A percentile compares a stretch with the other conserved stretches of the same genome.
Conservation (phyloP, 805 yeast species). For the Isabelozyma gotoi region DNA sequence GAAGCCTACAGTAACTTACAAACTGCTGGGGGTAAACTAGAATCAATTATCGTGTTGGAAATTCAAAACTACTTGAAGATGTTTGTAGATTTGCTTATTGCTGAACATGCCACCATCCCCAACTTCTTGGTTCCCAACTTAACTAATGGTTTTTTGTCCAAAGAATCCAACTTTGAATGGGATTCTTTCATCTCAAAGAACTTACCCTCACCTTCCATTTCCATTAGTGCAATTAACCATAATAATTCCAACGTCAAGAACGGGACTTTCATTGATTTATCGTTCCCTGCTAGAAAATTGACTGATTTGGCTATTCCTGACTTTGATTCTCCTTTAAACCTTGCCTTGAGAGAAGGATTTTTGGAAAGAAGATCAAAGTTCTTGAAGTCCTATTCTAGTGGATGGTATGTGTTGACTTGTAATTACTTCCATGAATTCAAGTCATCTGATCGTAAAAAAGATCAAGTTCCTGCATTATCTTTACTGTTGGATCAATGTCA, state of each 20-base stretch:
- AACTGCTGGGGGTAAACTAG: conserved; percentile 84
- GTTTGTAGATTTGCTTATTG: conserved; percentile 69
- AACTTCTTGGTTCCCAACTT: conserved; percentile 64
- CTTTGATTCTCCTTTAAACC: conserved; percentile 67
- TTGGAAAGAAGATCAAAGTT: conserved; percentile 90
- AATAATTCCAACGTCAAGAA: conserved; percentile 22
- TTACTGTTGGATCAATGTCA: conserved; percentile 75
- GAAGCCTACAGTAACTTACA: conserved; percentile 89
- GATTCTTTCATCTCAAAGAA: conserved; percentile 75
- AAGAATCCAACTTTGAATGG: conserved; percentile 87
- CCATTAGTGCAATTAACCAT: conserved; percentile 26
- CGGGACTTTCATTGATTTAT: conserved; percentile 41
- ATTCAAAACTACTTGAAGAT: conserved; percentile 77
- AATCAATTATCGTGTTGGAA: conserved; percentile 79
- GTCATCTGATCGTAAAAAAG: conserved; percentile 75
- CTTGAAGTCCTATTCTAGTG: conserved; percentile 85
- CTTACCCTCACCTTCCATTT: conserved; percentile 33
- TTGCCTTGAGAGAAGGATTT: conserved; percentile 66
- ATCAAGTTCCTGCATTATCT: conserved; percentile 81
- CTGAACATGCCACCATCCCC: conserved; percentile 71
- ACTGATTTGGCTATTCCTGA: conserved; percentile 63
- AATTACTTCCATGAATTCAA: conserved; percentile 89
- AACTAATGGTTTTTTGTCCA: conserved; percentile 56
- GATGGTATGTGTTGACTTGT: conserved; percentile 90
- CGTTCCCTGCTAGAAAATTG: conserved; percentile 35